Percentiles rank a stretch among this genome's conserved stretches.
These are phyloP conservation scores for Penicillium sp. DNA, from an alignment of 2,329 filamentous ascomycete genomes.

Conservation along the genomic window DNA sequence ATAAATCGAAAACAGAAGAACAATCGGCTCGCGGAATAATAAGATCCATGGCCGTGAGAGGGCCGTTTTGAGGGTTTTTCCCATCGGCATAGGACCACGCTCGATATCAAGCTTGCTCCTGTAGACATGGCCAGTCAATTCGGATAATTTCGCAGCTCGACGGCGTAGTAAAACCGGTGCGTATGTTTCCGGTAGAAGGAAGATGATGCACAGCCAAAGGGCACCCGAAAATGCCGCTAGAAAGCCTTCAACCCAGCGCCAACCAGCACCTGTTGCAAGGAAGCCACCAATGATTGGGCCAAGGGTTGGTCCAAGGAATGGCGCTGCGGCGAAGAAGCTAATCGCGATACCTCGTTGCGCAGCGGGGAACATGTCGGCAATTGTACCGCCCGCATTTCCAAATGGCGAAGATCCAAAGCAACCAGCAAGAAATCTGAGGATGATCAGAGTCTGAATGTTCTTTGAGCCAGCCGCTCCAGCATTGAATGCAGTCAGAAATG, in stretches of 20 bases:
- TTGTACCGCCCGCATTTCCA: slow-evolving; percentile 64
- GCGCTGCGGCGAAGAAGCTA: slow-evolving; percentile 68
- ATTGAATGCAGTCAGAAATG: slow-evolving; percentile 62
- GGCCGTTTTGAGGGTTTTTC: slow-evolving; percentile 48
- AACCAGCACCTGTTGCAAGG: slow-evolving; percentile 63
- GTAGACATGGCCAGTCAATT: slow-evolving; percentile 37
- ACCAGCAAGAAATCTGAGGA: slow-evolving; percentile 68
- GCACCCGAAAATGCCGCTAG: slow-evolving; percentile 65
- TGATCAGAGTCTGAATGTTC: slow-evolving; percentile 63
- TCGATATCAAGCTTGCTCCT: slow-evolving; percentile 40
- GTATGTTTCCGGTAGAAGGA: slow-evolving; percentile 42
- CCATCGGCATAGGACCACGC: slow-evolving; percentile 45
- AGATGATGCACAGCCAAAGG: slow-evolving; percentile 49
- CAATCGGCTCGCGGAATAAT: slow-evolving; percentile 28
- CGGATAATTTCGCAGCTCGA: slow-evolving; percentile 45
- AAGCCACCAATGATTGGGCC: slow-evolving; percentile 71
- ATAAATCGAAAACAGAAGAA: slow-evolving; percentile 24
- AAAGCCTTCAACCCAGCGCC: slow-evolving; percentile 70
- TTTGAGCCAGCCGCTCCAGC: slow-evolving; percentile 61
- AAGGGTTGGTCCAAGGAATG: slow-evolving; percentile 66
- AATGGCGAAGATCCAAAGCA: slow-evolving; percentile 64
- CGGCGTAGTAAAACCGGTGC: slow-evolving; percentile 54
- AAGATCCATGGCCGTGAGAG: slow-evolving; percentile 52
- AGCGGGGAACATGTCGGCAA: slow-evolving; percentile 63
- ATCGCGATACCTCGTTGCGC: slow-evolving; percentile 60